Conservation (phyloP, 2,329 filamentous ascomycete species). For the Cytospora piceae region DNA sequence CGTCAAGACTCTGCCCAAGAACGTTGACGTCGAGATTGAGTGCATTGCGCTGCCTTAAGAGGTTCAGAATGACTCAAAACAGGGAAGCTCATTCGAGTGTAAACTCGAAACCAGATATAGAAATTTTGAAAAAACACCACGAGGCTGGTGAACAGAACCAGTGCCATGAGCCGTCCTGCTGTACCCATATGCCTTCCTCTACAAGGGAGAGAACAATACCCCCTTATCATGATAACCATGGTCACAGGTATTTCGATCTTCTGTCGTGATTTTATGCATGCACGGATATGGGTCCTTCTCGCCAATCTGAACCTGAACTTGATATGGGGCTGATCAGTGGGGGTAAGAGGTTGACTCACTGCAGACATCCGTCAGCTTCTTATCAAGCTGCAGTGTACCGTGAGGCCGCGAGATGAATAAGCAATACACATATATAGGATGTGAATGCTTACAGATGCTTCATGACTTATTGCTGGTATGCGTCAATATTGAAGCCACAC, state of each 20-base stretch:
- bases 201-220: not conserved
- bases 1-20: conserved; percentile 85
- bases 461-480: not conserved
- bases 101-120: not conserved
- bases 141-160: not conserved
- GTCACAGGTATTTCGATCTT: not conserved
- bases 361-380: not conserved
- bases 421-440: not conserved
- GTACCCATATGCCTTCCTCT: not conserved
- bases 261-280: not conserved
- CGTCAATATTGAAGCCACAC: not conserved
- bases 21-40: conserved; percentile 88
- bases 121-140: not conserved
- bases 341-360: not conserved
- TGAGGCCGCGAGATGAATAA: not conserved
- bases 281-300: not conserved
- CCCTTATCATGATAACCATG: not conserved
- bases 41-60: conserved; percentile 72
- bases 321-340: not conserved
- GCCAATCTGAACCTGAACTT: not conserved
- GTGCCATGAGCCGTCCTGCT: not conserved
- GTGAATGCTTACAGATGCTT: not conserved
- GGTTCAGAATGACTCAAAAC: not conserved
- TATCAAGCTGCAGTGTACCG: not conserved
- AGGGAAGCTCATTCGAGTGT: not conserved